Evolutionary conservation across 176 grass and related monocot genomes (phyloP).

Genomic region (Elaeis guineensis): DNA sequence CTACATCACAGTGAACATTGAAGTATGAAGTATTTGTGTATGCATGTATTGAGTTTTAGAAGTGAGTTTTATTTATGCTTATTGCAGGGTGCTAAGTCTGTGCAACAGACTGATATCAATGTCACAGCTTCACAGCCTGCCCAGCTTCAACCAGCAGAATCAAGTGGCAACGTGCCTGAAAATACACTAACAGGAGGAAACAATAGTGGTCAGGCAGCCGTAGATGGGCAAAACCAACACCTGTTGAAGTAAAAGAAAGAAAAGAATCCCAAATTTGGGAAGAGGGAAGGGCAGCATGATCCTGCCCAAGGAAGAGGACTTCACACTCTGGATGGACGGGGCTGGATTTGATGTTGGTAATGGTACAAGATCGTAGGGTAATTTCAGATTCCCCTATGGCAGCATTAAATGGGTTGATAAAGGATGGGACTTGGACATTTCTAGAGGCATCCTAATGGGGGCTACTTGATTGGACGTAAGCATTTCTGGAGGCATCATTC

Average conservation of each 20-base stretch:
- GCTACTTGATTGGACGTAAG: too few species aligned
- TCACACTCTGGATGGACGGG: slow-evolving; percentile 78
- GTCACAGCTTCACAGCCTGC: slow-evolving; percentile 2
- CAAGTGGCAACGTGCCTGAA: slow-evolving; percentile 13
- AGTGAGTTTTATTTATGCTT: not conserved
- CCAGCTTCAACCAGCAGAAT: slow-evolving; percentile 9
- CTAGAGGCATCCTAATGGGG: too few species aligned
- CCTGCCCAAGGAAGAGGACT: slow-evolving; percentile 57
- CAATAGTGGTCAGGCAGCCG: slow-evolving; percentile 9
- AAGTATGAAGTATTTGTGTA: too few species aligned
- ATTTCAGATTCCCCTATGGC: too few species aligned
- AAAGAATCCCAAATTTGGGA: slow-evolving; percentile 30
- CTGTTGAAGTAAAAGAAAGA: slow-evolving; percentile 46
- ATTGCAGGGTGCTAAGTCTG: slow-evolving; percentile 32
- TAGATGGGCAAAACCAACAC: slow-evolving; percentile 16
- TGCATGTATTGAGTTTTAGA: too few species aligned
- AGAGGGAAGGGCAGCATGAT: slow-evolving; percentile 56
- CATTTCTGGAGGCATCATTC: too few species aligned
- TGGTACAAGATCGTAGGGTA: slow-evolving; percentile 19
- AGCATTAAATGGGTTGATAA: too few species aligned
- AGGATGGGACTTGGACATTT: too few species aligned
- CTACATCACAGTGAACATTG: too few species aligned
- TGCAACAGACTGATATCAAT: slow-evolving; percentile 23
- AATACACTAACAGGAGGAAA: slow-evolving; percentile 10
- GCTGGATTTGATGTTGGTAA: slow-evolving; percentile 70